A percentile compares a stretch with the other conserved stretches of the same genome.
These are phyloP conservation scores for Brassica nigra DNA, from an alignment of 345 rosid genomes.

Conservation along the genomic window DNA sequence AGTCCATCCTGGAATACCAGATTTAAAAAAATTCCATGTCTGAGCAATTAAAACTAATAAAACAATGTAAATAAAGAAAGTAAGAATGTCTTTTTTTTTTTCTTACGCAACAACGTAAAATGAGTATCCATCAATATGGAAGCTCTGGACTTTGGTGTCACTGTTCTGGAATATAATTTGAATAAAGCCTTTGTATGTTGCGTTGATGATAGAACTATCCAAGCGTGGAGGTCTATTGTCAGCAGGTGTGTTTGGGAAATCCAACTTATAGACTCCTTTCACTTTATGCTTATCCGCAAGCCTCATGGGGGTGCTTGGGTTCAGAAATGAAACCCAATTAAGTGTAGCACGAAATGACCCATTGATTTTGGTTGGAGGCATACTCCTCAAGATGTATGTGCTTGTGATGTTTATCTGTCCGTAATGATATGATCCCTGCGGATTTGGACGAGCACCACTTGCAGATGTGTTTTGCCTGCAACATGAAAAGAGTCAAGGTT, in stretches of 20 bases:
- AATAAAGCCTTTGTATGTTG: constrained; percentile 82
- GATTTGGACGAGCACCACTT: constrained; percentile 96
- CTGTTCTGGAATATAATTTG: constrained; percentile 85
- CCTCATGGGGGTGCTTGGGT: constrained; percentile 69
- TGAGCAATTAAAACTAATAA: neutral
- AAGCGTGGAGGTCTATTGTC: constrained; percentile 41
- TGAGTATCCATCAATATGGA: constrained; percentile 83
- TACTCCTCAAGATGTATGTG: constrained; percentile 63
- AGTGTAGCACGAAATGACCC: constrained; percentile 66
- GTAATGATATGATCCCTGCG: constrained; percentile 93
- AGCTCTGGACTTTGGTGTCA: constrained; percentile 86
- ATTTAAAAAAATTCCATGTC: neutral
- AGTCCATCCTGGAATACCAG: constrained; percentile 71
- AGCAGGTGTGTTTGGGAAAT: constrained; percentile 73
- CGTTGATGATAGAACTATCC: constrained; percentile 76
- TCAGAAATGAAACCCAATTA: constrained; percentile 82
- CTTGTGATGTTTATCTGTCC: constrained; percentile 77
- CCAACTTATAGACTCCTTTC: constrained; percentile 83
- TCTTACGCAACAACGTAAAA: constrained; percentile 89
- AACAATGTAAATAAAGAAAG: neutral
- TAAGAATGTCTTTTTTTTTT: constrained; percentile 23
- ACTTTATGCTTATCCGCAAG: constrained; percentile 70
- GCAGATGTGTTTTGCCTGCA: constrained; percentile 79
- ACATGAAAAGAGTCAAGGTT: constrained; percentile 2
- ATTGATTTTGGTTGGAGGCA: constrained; percentile 60